Percentiles rank a stretch among this genome's conserved stretches.
These are phyloP conservation scores for Sarocladium brachiariae DNA, from an alignment of 2,329 filamentous ascomycete species.

Conservation along the genomic window DNA sequence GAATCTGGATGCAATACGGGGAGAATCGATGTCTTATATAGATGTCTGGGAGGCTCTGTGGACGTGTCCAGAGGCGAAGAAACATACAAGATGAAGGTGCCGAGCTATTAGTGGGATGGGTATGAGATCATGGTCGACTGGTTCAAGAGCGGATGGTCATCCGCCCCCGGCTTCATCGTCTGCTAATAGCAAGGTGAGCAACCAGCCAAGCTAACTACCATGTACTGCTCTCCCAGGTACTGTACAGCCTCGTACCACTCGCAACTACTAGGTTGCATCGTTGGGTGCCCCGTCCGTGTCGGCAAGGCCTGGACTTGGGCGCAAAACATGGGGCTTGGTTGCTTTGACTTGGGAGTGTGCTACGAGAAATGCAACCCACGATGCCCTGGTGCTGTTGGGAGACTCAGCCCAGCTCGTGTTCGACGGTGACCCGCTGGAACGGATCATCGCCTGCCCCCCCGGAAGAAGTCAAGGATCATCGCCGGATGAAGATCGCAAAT, in stretches of 20 bases:
- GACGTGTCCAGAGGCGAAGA: neutral
- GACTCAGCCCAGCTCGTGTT: constrained; percentile 2
- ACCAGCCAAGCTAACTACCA: no score
- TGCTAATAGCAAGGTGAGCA: no score
- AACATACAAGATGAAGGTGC: no score
- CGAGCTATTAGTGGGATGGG: no score
- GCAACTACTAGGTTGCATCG: neutral
- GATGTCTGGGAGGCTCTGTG: neutral
- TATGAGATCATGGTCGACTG: constrained; percentile 5
- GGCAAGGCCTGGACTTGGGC: no score
- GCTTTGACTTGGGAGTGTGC: neutral
- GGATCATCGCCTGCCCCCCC: constrained; percentile 1
- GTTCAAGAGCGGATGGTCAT: neutral
- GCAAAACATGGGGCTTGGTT: no score
- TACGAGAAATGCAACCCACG: neutral
- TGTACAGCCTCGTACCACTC: constrained; percentile 4
- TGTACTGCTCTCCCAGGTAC: neutral
- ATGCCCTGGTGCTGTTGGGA: no score
- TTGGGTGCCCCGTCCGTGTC: neutral
- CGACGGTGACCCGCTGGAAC: neutral
- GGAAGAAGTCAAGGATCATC: constrained; percentile 2
- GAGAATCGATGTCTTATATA: constrained; percentile 7
- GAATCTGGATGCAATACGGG: neutral
- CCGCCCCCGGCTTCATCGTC: no score
- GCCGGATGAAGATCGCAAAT: neutral